A percentile compares a stretch with the other conserved stretches of the same genome.
phyloP scores from a whole-genome alignment of 371 early-diverging fungal species.

The Haplosporangium sp. region DNA sequence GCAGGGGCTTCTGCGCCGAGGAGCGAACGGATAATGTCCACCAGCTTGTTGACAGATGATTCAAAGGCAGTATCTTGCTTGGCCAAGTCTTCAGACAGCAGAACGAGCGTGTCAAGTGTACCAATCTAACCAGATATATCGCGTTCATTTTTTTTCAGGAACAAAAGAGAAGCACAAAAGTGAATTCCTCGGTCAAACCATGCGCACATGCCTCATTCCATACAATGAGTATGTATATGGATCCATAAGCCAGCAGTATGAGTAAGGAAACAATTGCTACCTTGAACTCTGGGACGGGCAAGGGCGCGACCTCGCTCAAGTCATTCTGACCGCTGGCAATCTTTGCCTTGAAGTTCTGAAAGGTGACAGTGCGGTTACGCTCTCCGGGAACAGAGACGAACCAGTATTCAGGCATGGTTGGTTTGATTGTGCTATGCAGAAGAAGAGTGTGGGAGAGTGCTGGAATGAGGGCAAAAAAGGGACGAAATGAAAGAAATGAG shows the following conservation, averaged over 20 bases:
- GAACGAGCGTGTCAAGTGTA: slow-evolving; percentile 90
- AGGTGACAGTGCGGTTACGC: slow-evolving; percentile 52
- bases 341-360: slow-evolving; percentile 58
- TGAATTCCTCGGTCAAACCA: background rate
- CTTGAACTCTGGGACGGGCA: slow-evolving; percentile 81
- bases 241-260: too few species aligned
- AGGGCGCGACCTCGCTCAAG: slow-evolving; percentile 73
- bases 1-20: slow-evolving; percentile 61
- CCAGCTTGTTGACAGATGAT: slow-evolving; percentile 77
- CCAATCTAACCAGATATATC: slow-evolving; percentile 75
- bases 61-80: slow-evolving; percentile 88
- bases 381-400: slow-evolving; percentile 60
- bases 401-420: slow-evolving; percentile 66
- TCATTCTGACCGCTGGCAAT: slow-evolving; percentile 49
- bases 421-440: background rate
- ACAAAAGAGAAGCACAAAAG: background rate
- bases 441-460: slow-evolving; percentile 11
- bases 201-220: too few species aligned
- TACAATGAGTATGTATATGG: too few species aligned
- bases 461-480: slow-evolving; percentile 2
- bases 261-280: slow-evolving; percentile 35
- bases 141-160: background rate
- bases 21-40: slow-evolving; percentile 80
- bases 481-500: background rate
- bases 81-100: slow-evolving; percentile 91